phyloP scores from a whole-genome alignment of 768 basidiomycete species.

The Suillus bovinus region DNA sequence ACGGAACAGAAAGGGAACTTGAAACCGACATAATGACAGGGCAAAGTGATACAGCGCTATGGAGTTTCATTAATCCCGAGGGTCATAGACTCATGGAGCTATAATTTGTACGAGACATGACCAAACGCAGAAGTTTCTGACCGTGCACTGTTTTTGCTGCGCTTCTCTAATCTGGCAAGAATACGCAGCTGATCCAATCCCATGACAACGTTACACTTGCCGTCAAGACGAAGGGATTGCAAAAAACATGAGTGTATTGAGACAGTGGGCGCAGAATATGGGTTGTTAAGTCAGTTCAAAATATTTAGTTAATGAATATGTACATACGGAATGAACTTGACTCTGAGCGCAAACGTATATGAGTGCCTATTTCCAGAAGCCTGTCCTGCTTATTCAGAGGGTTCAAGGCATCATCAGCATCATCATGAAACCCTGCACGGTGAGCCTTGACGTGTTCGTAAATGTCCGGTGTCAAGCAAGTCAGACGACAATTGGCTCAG shows the following conservation, averaged over 20 bases:
- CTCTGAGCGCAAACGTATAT: neutral
- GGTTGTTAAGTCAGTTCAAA: neutral
- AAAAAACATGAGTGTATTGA: neutral
- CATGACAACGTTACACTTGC: conserved; percentile 18
- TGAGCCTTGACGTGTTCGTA: conserved; percentile 2
- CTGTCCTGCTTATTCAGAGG: neutral
- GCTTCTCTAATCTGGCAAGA: neutral
- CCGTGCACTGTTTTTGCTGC: neutral
- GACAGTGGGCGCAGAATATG: neutral
- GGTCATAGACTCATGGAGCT: neutral
- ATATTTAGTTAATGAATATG: neutral
- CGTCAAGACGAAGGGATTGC: conserved; percentile 13
- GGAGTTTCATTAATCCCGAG: neutral
- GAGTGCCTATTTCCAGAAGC: neutral
- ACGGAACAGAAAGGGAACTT: neutral
- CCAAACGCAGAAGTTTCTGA: conserved; percentile 1
- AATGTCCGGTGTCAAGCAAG: conserved; percentile 1
- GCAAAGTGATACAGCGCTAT: neutral
- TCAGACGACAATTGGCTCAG: neutral
- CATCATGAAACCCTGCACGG: neutral
- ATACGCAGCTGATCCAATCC: neutral
- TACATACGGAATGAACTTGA: neutral
- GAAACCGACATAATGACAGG: conserved; percentile 5
- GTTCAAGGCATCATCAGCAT: neutral
- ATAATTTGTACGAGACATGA: neutral